Base-by-base conservation (phyloP, 257 asterid genomes). In the Cynanchum wilfordii region DNA sequence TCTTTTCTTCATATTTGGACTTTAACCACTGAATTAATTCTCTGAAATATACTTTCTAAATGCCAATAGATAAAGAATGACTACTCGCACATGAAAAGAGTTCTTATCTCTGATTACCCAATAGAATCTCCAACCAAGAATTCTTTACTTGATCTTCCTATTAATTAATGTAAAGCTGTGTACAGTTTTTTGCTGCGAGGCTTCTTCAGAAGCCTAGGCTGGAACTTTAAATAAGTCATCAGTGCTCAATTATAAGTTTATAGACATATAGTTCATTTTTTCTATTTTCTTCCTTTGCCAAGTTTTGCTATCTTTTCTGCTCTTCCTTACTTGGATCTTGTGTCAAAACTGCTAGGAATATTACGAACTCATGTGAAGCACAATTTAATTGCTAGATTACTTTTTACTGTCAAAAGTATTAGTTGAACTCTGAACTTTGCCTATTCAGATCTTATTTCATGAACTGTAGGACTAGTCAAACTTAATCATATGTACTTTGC, bases 1-100 rank as follows among this genome's bases (percentile, higher is more conserved):
- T 22, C 17, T 56, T 69, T n/a, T 45, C 24, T 54, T 52, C 42
- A 49, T 67, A 71, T 51, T 16, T 40, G 29, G 66, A 66, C 56
- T 19, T 49, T 25, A 20, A 50, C 54, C 69, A 50, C 57, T 65
- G 65, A 50, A 1, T 24, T 2, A 12, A 36, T 9, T 24, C 36
- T 20, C 40, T 27, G 12, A 47, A 10, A 44, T 0, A 24, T 36
- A 9, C 27, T 64, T 36, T 64, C 6, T 19, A 20, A 64, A 33
- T 29, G 40, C 5, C n/a, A 64, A 33, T 36, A 64, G 49, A 5
- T 64, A 8, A 15, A 16, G 50, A 36, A 30, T 19, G 9, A 11
- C 27, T 64, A 64, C 29, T 36, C 5, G 8, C 24, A 19, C 20
- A 17, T 64, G 27, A 38, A 63, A 24, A 30, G 19, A 19, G 29